These are phyloP conservation scores for Rhizophagus sp. DNA, from an alignment of 192 early-diverging fungal genomes.

Conservation along the genomic window DNA sequence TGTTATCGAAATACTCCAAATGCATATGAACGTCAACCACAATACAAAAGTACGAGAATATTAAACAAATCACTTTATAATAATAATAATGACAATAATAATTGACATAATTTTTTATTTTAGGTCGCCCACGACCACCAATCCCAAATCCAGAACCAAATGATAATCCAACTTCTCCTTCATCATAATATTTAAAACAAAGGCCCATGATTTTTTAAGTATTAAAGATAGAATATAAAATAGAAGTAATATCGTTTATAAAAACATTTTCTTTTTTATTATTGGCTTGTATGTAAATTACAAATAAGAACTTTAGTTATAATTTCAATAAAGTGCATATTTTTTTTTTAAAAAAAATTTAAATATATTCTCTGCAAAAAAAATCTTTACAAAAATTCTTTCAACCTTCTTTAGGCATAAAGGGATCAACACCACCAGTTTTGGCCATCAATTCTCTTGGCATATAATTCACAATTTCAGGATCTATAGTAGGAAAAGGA, in stretches of 20 bases:
- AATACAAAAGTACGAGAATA: constrained; percentile 33
- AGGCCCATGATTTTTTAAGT: too few species aligned
- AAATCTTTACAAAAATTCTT: background rate
- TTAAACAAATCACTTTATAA: too few species aligned
- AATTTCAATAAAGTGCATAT: background rate
- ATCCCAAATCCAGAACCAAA: background rate
- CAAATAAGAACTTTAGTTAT: background rate
- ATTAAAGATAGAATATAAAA: background rate
- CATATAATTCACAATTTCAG: constrained; percentile 45
- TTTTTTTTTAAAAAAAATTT: background rate
- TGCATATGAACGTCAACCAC: constrained; percentile 45
- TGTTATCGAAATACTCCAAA: constrained; percentile 34
- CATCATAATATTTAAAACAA: background rate
- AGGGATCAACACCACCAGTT: constrained; percentile 50
- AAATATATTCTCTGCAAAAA: too few species aligned
- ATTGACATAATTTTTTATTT: background rate
- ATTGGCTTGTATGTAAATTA: background rate
- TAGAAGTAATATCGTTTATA: background rate
- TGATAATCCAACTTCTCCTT: background rate
- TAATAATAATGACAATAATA: background rate
- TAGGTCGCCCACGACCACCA: background rate
- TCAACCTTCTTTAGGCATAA: constrained; percentile 46
- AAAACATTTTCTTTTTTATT: background rate
- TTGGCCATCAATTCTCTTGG: constrained; percentile 52
- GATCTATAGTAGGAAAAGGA: constrained; percentile 73